Evolutionary conservation across 768 basidiomycete genomes (phyloP).

Genomic region (Russula vinacea): DNA sequence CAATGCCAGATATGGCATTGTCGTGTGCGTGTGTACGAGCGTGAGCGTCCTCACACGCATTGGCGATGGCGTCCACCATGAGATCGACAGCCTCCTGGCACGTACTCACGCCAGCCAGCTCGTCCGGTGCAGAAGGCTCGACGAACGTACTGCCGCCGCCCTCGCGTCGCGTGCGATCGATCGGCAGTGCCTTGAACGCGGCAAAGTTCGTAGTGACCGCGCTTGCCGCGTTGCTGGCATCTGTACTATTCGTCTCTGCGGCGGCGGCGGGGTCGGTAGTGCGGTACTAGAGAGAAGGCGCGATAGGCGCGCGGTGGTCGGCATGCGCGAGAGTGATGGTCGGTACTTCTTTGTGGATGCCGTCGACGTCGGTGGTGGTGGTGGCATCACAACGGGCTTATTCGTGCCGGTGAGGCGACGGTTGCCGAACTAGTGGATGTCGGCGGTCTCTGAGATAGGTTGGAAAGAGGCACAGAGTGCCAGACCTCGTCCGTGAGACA

Average conservation of each 20-base stretch:
- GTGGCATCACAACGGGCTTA: not conserved
- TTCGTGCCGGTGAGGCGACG: not conserved
- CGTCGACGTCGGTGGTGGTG: slow-evolving; percentile 8
- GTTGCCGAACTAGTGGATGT: not conserved
- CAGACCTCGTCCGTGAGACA: slow-evolving; percentile 1
- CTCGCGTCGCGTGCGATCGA: slow-evolving; percentile 51
- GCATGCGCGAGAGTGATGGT: slow-evolving; percentile 27
- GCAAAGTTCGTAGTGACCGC: slow-evolving; percentile 53
- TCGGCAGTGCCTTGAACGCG: slow-evolving; percentile 77
- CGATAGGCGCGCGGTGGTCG: slow-evolving; percentile 30
- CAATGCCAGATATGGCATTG: not conserved
- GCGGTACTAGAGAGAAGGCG: slow-evolving; percentile 41
- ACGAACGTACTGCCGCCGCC: slow-evolving; percentile 46
- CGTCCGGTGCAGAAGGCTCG: slow-evolving; percentile 50
- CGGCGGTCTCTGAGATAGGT: not conserved
- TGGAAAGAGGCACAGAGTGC: slow-evolving; percentile 4
- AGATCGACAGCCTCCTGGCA: slow-evolving; percentile 76
- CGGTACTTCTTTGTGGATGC: slow-evolving; percentile 13
- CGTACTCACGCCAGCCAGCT: slow-evolving; percentile 55
- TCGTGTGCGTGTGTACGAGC: slow-evolving; percentile 23
- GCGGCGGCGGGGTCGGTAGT: slow-evolving; percentile 32
- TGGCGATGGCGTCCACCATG: slow-evolving; percentile 66
- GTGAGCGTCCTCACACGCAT: slow-evolving; percentile 65
- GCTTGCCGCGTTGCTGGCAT: slow-evolving; percentile 34
- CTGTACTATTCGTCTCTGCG: not conserved